Evolutionary conservation across 257 asterid genomes (phyloP).

Genomic region (Capsicum chinense): DNA sequence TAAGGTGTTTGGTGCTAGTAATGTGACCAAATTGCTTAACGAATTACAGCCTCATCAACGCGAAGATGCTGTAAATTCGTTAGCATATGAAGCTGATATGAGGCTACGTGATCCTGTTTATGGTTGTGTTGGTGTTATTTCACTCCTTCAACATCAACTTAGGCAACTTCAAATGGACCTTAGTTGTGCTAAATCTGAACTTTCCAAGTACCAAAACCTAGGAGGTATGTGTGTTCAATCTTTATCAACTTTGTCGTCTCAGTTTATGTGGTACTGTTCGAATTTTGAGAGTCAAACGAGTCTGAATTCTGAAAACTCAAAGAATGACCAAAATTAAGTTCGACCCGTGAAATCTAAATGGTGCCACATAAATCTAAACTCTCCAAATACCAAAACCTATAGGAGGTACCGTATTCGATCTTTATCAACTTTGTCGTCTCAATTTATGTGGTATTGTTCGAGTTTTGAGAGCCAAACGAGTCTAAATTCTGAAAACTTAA

Average conservation of each 20-base stretch:
- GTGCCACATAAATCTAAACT: conserved; percentile 39
- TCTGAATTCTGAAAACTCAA: too few relatives aligned
- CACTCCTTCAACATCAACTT: conserved; percentile 51
- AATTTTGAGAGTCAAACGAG: too few relatives aligned
- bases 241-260: background rate
- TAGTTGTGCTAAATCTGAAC: conserved; percentile 50
- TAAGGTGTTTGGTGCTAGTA: conserved; percentile 54
- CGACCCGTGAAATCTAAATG: too few relatives aligned
- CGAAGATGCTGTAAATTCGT: conserved; percentile 51
- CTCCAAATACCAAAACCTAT: conserved; percentile 43
- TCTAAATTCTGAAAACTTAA: too few relatives aligned
- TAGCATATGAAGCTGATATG: conserved; percentile 55
- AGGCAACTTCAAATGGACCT: conserved; percentile 53
- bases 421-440: background rate
- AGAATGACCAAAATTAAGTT: too few relatives aligned
- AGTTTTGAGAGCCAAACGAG: too few relatives aligned
- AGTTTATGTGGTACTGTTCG: background rate
- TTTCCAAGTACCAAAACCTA: conserved; percentile 46
- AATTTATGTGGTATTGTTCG: background rate
- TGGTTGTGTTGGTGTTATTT: conserved; percentile 54
- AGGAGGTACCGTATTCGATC: background rate
- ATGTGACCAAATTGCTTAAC: conserved; percentile 47
- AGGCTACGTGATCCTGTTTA: conserved; percentile 54
- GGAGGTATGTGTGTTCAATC: conserved; percentile 1
- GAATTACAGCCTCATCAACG: conserved; percentile 54